Conservation (phyloP, 2,329 filamentous ascomycete species). For the Xylaria polymorpha region DNA sequence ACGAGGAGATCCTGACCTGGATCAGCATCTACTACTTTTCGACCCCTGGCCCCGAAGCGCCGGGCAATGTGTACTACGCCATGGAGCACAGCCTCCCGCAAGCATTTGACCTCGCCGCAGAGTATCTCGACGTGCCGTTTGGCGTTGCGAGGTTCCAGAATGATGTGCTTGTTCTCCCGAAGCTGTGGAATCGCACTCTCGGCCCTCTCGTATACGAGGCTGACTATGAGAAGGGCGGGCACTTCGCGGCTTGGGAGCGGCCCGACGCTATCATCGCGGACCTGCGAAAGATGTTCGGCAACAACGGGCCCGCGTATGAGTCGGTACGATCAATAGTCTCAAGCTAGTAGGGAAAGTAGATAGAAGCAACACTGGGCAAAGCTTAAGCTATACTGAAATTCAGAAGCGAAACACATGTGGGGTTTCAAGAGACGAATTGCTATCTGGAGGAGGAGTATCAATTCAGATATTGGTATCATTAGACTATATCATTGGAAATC, state of each 20-base stretch:
- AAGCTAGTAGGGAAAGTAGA: neutral
- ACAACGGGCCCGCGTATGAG: slow-evolving; percentile 14
- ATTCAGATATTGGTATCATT: slow-evolving; percentile 9
- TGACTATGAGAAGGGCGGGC: slow-evolving; percentile 23
- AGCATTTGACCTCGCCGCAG: slow-evolving; percentile 7
- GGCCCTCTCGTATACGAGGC: slow-evolving; percentile 23
- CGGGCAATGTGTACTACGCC: slow-evolving; percentile 23
- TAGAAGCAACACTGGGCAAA: neutral
- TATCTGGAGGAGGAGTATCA: neutral
- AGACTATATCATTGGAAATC: slow-evolving; percentile 3
- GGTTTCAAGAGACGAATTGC: neutral
- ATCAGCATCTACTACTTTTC: slow-evolving; percentile 16
- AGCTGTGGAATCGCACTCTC: slow-evolving; percentile 25
- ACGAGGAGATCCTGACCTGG: slow-evolving; percentile 30
- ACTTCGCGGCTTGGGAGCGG: slow-evolving; percentile 32
- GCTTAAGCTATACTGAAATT: neutral
- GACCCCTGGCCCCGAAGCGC: slow-evolving; percentile 10
- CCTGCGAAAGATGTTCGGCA: slow-evolving; percentile 24
- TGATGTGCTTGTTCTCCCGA: slow-evolving; percentile 10
- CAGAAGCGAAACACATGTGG: neutral
- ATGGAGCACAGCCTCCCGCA: slow-evolving; percentile 22
- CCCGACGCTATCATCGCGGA: slow-evolving; percentile 26
- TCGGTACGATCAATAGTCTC: slow-evolving; percentile 11
- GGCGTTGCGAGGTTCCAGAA: slow-evolving; percentile 27
- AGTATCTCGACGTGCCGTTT: slow-evolving; percentile 19